Conservation (phyloP, 2,329 filamentous ascomycete species). For the Trichophyton rubrum region DNA sequence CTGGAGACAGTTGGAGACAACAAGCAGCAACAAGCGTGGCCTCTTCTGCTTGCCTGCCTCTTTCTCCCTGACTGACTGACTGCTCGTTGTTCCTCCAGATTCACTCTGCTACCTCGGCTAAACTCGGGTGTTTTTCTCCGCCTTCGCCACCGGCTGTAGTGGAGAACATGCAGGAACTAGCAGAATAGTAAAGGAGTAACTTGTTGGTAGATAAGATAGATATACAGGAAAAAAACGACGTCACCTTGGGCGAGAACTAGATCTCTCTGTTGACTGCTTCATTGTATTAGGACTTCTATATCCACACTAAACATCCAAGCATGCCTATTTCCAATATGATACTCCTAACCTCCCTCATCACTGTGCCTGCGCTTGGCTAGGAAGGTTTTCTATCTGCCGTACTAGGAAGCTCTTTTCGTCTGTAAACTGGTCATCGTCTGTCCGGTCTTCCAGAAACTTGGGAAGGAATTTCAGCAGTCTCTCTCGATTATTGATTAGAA, state of each 20-base stretch:
- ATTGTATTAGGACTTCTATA: neutral
- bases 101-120: neutral
- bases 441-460: constrained; percentile 85
- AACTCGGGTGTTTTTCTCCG: neutral
- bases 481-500: constrained; percentile 90
- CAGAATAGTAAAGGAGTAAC: neutral
- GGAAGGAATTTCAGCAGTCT: constrained; percentile 79
- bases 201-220: no score
- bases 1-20: no score
- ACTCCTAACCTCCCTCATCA: neutral
- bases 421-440: constrained; percentile 95
- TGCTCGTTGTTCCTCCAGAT: neutral
- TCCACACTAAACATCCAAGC: neutral
- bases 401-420: constrained; percentile 96
- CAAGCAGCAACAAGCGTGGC: no score
- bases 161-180: neutral
- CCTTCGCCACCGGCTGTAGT: neutral
- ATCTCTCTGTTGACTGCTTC: neutral
- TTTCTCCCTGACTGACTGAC: neutral
- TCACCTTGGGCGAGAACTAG: neutral
- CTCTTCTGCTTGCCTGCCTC: neutral
- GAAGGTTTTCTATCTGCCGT: constrained; percentile 62
- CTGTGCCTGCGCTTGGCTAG: constrained; percentile 11
- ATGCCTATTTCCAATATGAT: neutral
- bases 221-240: neutral